Percentiles rank a stretch among this genome's conserved stretches.
phyloP scores from a whole-genome alignment of 345 rosid species.

The Cardamine resedifolia region DNA sequence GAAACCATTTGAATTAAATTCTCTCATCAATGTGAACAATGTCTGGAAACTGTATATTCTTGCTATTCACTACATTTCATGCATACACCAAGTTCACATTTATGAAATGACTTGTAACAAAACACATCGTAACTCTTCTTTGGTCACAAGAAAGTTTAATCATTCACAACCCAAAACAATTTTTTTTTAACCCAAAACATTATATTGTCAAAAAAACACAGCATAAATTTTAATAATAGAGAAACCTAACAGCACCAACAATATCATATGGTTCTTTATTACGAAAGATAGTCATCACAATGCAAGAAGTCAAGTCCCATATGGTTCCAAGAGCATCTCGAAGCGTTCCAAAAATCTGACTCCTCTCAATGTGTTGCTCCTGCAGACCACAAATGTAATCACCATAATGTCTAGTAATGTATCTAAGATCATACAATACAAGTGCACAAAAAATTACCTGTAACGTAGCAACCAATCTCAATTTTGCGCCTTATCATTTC shows the following conservation, averaged over 20 bases:
- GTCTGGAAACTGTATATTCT: no score
- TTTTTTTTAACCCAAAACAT: no score
- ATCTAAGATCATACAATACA: neutral
- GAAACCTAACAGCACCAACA: neutral
- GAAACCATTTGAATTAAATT: no score
- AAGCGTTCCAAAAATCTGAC: no score
- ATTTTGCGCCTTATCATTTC: neutral
- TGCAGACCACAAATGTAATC: neutral
- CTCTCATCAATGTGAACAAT: no score
- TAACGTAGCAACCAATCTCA: neutral
- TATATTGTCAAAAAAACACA: no score
- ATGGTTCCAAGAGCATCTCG: neutral
- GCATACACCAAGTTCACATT: no score
- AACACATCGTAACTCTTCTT: neutral
- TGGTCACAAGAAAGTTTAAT: neutral
- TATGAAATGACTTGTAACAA: no score
- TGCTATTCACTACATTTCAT: no score
- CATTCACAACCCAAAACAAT: neutral
- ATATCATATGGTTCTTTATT: neutral
- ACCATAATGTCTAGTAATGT: neutral
- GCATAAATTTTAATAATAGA: neutral
- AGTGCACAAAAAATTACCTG: neutral
- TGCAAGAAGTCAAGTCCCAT: neutral
- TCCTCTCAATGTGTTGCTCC: neutral
- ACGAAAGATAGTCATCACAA: neutral